Percentiles rank a stretch among this genome's conserved stretches.
Conservation (phyloP, 306 rosid genomes). For the Ceratonia siliqua region DNA sequence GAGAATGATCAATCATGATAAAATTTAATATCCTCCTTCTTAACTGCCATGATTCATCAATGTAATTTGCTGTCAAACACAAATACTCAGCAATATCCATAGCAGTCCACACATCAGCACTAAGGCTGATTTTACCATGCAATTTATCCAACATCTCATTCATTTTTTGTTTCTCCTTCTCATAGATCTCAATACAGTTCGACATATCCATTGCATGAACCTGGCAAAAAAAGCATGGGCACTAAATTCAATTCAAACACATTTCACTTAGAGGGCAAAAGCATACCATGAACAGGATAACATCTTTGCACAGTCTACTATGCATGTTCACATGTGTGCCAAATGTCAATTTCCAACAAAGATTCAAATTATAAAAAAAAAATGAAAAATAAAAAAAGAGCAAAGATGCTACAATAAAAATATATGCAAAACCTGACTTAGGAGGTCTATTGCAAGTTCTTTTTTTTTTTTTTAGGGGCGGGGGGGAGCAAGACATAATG, state of each 20-base stretch:
- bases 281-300: not conserved
- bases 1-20: conserved; percentile 69
- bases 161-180: conserved; percentile 84
- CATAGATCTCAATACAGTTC: conserved; percentile 84
- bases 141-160: conserved; percentile 87
- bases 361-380: not conserved
- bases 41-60: conserved; percentile 87
- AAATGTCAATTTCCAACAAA: not conserved
- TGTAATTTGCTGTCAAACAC: conserved; percentile 86
- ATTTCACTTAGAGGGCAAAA: not conserved
- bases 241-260: conserved; percentile 13
- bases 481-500: not conserved
- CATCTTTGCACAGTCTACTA: not conserved
- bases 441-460: not conserved
- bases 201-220: conserved; percentile 84
- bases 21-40: conserved; percentile 78
- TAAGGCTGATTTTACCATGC: conserved; percentile 88
- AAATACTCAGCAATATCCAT: conserved; percentile 58
- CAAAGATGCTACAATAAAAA: not conserved
- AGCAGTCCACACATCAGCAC: conserved; percentile 82
- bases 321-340: not conserved
- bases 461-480: no score
- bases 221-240: conserved; percentile 51
- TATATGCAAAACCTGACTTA: not conserved
- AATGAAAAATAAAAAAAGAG: not conserved